A percentile compares a stretch with the other conserved stretches of the same genome.
Conservation (phyloP, 2,329 filamentous ascomycete species). For the Aspergillus luchuensis region DNA sequence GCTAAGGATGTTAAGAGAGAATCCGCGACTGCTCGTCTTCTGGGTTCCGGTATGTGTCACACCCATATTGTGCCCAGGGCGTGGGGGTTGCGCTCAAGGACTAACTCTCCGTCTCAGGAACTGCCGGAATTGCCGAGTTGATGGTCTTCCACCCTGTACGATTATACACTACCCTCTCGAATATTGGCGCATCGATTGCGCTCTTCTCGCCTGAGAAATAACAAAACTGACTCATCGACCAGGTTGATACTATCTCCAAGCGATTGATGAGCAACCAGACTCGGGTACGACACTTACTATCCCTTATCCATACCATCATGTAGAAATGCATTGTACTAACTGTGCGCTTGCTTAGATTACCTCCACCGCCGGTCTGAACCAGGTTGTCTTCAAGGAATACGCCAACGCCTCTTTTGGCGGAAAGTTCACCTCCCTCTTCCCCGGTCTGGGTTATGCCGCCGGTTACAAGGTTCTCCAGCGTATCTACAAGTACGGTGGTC, state of each 20-base stretch:
- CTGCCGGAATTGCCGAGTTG: conserved; percentile 89
- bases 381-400: conserved; percentile 91
- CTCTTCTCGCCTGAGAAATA: neutral
- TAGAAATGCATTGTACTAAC: conserved; percentile 13
- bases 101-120: conserved; percentile 59
- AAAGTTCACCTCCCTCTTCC: conserved; percentile 96
- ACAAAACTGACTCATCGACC: conserved; percentile 27
- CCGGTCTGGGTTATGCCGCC: conserved; percentile 93
- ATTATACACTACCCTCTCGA: conserved; percentile 14
- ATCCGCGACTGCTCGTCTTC: conserved; percentile 81
- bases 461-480: conserved; percentile 97
- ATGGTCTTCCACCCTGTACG: conserved; percentile 87
- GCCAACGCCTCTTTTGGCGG: conserved; percentile 67
- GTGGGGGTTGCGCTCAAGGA: conserved; percentile 15
- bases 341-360: conserved; percentile 51
- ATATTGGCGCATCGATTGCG: neutral
- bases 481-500: conserved; percentile 98
- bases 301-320: neutral
- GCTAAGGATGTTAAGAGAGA: conserved; percentile 75
- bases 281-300: conserved; percentile 54
- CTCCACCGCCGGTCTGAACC: conserved; percentile 69
- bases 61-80: neutral
- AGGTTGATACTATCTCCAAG: conserved; percentile 98
- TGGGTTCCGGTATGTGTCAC: conserved; percentile 76
- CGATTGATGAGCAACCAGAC: conserved; percentile 98